Evolutionary conservation across 495 filamentous ascomycete genomes (phyloP).

Genomic region (Penicillium tannophilum): DNA sequence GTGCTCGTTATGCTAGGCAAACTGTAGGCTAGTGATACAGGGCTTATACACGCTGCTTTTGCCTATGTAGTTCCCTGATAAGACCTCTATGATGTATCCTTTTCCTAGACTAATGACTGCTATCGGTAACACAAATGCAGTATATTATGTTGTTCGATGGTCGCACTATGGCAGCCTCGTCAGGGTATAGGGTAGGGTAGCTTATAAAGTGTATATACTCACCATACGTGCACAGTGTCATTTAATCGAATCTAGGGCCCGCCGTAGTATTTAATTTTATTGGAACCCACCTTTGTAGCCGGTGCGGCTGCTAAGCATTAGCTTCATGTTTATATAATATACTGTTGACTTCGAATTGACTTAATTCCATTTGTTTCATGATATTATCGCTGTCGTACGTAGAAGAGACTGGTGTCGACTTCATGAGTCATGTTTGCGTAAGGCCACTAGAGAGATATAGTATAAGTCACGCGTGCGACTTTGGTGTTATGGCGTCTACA

Average conservation of each 20-base stretch:
- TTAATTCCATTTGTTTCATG: slow-evolving; percentile 1
- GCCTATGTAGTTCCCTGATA: slow-evolving; percentile 2
- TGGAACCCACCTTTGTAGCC: background rate
- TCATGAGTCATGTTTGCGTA: background rate
- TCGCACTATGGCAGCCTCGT: slow-evolving; percentile 1
- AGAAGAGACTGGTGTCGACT: background rate
- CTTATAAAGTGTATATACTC: background rate
- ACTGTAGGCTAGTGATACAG: background rate
- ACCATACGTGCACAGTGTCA: background rate
- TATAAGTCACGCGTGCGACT: background rate
- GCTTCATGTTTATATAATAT: slow-evolving; percentile 3
- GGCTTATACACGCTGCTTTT: slow-evolving; percentile 1
- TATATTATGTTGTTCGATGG: background rate
- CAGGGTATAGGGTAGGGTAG: background rate
- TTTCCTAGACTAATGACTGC: slow-evolving; percentile 1
- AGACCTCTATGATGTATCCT: background rate
- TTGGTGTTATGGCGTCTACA: background rate
- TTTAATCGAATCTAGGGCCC: background rate
- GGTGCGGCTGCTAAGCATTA: background rate
- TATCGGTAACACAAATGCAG: background rate
- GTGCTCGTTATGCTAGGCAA: background rate
- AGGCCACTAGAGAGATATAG: background rate
- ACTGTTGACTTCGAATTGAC: background rate
- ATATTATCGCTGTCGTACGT: slow-evolving; percentile 1
- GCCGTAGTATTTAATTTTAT: background rate